Evolutionary conservation across 2,329 filamentous ascomycete genomes (phyloP).

Genomic region (Sphaerulina populicola): DNA sequence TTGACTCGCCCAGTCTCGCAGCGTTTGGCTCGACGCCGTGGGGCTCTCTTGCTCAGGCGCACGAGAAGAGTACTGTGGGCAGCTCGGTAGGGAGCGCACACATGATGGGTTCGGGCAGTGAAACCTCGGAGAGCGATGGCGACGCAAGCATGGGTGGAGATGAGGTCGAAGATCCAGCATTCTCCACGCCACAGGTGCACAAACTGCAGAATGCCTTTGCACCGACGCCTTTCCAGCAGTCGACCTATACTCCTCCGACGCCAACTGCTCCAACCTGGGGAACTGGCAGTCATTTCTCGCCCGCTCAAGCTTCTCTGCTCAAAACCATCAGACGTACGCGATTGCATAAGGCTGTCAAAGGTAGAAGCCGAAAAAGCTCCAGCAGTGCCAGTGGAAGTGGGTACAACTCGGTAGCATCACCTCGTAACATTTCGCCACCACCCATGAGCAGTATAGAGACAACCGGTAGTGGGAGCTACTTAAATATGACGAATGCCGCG

Average conservation of each 20-base stretch:
- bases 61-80: conserved; percentile 64
- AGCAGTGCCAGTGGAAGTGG: conserved; percentile 57
- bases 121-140: conserved; percentile 57
- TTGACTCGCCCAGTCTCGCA: conserved; percentile 56
- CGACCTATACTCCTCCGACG: conserved; percentile 36
- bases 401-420: conserved; percentile 59
- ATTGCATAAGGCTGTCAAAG: conserved; percentile 41
- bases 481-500: conserved; percentile 36
- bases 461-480: conserved; percentile 34
- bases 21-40: conserved; percentile 18
- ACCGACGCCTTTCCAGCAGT: conserved; percentile 33
- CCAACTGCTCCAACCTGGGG: conserved; percentile 36
- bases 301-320: conserved; percentile 47
- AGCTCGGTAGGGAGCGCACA: conserved; percentile 75
- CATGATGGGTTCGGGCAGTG: conserved; percentile 71
- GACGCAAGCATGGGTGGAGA: conserved; percentile 43
- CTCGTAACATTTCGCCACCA: conserved; percentile 70
- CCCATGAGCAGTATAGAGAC: conserved; percentile 49
- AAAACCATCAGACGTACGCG: conserved; percentile 68
- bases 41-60: conserved; percentile 26
- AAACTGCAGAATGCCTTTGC: conserved; percentile 48
- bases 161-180: conserved; percentile 58
- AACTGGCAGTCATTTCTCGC: conserved; percentile 25
- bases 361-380: conserved; percentile 54
- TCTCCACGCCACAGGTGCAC: conserved; percentile 70